Base-by-base conservation (phyloP, 345 rosid genomes). In the Lepidium aucheri region DNA sequence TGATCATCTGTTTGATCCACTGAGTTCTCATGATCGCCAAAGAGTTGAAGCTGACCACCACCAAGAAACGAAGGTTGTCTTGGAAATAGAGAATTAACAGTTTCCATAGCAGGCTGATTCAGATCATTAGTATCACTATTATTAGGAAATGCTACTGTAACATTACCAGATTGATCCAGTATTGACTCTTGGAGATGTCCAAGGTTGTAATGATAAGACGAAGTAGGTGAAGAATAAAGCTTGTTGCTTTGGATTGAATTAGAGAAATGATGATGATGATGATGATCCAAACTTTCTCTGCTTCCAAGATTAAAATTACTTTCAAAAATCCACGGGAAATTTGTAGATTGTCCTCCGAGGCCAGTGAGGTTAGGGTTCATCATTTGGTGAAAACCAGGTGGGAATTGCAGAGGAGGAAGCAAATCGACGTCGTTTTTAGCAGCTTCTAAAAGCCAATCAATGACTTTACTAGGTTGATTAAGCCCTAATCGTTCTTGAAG, bases 381-480 rank as follows among this genome's bases (percentile, higher is more conserved):
- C 17, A 54, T 4, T 11, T 55, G 15, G 42, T 79, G 83, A 55
- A 86, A 82, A 2, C 83, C 86, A 16, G 59, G 95, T 13, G 89
- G 93, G 67, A 89, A 63, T 14, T 81, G 88, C 45, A 92, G 83
- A 1, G 98, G 93, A 2, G 97, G 98, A 45, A 92, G 95, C 68
- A 78, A 77, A 60, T 87, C 95, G 32, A 92, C 87, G 52, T 92
- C 98, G 58, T 68, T 16, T 68, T 81, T 79, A 12, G 88, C 76
- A 20, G 79, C 85, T 74, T 92, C 87, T 57, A 92, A 81, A 33
- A 92, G 74, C 98, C 98, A 92, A 49, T 92, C 98, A 9, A 92
- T 74, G 42, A 89, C 98, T 76, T 92, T 89, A 77, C 98, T 92
- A 7, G 98, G 98, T 70, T 89, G 98, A 66, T 76, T 74, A 3